phyloP scores from a whole-genome alignment of 1,284 basidiomycete species.

The Tranzscheliella williamsii region DNA sequence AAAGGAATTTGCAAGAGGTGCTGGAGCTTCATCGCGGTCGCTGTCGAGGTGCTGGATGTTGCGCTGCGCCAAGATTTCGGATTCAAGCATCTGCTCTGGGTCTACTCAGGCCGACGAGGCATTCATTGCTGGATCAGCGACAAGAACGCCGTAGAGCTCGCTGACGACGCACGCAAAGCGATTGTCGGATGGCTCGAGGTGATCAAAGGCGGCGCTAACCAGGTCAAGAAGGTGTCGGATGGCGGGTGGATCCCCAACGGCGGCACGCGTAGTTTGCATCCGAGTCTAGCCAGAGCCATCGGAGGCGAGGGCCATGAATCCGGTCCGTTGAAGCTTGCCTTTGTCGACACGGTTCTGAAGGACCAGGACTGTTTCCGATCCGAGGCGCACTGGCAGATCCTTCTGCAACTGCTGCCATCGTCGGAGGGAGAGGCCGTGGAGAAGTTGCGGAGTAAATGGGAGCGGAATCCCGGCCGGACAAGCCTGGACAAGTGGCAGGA shows the following conservation, averaged over 20 bases:
- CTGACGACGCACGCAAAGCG: conserved; percentile 85
- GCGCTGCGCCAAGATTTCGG: conserved; percentile 82
- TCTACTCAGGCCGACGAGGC: conserved; percentile 96
- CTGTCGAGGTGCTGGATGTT: conserved; percentile 83
- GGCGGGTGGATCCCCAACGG: conserved; percentile 62
- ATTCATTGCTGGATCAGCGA: conserved; percentile 99
- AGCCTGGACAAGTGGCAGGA: conserved; percentile 77
- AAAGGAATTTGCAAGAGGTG: conserved; percentile 90
- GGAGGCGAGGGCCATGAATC: conserved; percentile 58
- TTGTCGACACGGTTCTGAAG: conserved; percentile 73
- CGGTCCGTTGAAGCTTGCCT: conserved; percentile 67
- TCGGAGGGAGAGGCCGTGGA: conserved; percentile 46
- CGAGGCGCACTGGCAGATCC: conserved; percentile 73
- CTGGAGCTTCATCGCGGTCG: conserved; percentile 92
- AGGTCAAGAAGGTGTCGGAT: conserved; percentile 83
- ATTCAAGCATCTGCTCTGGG: conserved; percentile 80
- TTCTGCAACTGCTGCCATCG: conserved; percentile 74
- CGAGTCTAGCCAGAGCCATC: conserved; percentile 53
- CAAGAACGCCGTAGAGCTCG: conserved; percentile 79
- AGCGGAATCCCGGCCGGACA: conserved; percentile 64
- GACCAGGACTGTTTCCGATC: conserved; percentile 85
- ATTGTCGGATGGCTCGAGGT: conserved; percentile 87
- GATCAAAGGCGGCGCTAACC: conserved; percentile 76
- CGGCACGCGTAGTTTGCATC: conserved; percentile 67
- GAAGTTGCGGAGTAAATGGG: conserved; percentile 70